phyloP scores from a whole-genome alignment of 805 yeast genomes.

The Zygoascus flipseniorum region DNA sequence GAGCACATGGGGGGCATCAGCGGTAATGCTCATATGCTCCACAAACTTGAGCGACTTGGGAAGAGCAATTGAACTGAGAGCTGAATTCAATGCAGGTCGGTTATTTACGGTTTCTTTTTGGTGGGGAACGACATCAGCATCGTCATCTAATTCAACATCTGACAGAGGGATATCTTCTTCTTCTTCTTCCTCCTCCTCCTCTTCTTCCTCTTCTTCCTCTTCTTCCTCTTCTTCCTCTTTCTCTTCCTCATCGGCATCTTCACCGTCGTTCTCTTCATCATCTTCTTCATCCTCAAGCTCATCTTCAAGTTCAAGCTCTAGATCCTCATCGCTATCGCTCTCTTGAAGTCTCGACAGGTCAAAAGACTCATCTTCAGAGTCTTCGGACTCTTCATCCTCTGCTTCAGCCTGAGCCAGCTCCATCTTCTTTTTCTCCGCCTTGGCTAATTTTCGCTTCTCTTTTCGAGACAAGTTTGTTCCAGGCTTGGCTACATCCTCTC shows the following conservation, averaged over 20 bases:
- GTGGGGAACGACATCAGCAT: constrained; percentile 89
- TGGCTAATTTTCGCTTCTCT: constrained; percentile 1
- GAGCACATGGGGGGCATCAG: constrained; percentile 50
- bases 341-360: not conserved
- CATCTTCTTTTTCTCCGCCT: not conserved
- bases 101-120: constrained; percentile 86
- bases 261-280: constrained; percentile 29
- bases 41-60: constrained; percentile 63
- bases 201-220: constrained; percentile 43
- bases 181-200: constrained; percentile 53
- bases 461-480: constrained; percentile 8
- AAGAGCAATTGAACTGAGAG: constrained; percentile 25
- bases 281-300: constrained; percentile 24
- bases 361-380: not conserved
- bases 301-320: constrained; percentile 26
- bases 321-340: not conserved
- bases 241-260: constrained; percentile 31
- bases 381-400: not conserved
- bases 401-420: not conserved
- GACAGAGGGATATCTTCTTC: constrained; percentile 81
- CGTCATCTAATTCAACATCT: constrained; percentile 87
- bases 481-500: not conserved
- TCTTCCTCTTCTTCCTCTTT: constrained; percentile 42
- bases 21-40: constrained; percentile 72
- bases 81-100: constrained; percentile 49